Conservation (phyloP, 1,284 basidiomycete genomes). For the Fomitopsis betulina region DNA sequence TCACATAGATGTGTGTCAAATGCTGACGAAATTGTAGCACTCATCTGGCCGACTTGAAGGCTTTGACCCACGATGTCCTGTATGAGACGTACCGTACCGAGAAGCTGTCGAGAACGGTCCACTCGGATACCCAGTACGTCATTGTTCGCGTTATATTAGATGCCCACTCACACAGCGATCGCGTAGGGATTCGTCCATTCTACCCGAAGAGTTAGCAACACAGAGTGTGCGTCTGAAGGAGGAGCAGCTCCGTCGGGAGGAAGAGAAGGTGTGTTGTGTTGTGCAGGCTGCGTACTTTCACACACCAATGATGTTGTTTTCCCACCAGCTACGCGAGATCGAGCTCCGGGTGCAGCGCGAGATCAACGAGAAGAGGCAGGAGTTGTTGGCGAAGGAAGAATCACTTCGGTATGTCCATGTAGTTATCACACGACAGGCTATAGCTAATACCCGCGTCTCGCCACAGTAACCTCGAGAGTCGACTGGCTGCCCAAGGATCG, state of each 20-base stretch:
- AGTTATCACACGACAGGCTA: neutral
- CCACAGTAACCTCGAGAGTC: slow-evolving; percentile 80
- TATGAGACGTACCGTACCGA: slow-evolving; percentile 98
- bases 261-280: slow-evolving; percentile 73
- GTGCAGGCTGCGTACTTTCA: neutral
- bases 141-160: neutral
- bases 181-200: slow-evolving; percentile 78
- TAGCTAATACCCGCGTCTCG: slow-evolving; percentile 10
- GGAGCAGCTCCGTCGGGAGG: slow-evolving; percentile 96
- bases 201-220: slow-evolving; percentile 94
- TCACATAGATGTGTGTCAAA: neutral
- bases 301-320: slow-evolving; percentile 5
- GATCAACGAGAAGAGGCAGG: slow-evolving; percentile 98
- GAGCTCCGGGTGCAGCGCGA: slow-evolving; percentile 98
- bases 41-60: slow-evolving; percentile 92
- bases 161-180: slow-evolving; percentile 7
- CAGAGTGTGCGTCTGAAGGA: slow-evolving; percentile 98
- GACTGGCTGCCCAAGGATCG: slow-evolving; percentile 78
- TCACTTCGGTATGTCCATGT: slow-evolving; percentile 59
- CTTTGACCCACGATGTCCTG: slow-evolving; percentile 91
- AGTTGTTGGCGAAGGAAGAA: slow-evolving; percentile 91
- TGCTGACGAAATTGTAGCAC: slow-evolving; percentile 49
- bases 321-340: slow-evolving; percentile 83
- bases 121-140: slow-evolving; percentile 75
- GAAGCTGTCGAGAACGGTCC: slow-evolving; percentile 92